phyloP scores from a whole-genome alignment of 2,329 filamentous ascomycete species.

The Nakataea oryzae region DNA sequence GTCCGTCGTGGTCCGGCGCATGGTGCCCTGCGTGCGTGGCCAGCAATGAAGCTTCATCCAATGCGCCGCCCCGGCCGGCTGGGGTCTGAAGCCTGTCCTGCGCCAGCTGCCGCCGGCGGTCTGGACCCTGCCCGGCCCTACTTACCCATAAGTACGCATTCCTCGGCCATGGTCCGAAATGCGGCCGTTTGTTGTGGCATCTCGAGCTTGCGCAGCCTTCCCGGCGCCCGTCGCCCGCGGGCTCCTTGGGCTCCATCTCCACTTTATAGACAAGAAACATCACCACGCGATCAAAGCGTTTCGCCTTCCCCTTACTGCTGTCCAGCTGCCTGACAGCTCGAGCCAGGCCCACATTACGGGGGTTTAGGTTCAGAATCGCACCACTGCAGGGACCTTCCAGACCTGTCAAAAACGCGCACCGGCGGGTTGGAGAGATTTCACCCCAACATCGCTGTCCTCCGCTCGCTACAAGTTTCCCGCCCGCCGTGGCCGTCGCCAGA shows the following conservation, averaged over 20 bases:
- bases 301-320: background rate
- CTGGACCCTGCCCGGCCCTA: too few species aligned
- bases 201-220: too few species aligned
- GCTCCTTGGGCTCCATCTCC: background rate
- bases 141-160: too few species aligned
- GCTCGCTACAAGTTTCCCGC: background rate
- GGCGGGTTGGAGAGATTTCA: background rate
- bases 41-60: too few species aligned
- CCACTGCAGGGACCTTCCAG: background rate
- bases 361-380: background rate
- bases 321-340: background rate
- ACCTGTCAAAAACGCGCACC: background rate
- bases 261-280: background rate
- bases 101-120: background rate
- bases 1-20: too few species aligned
- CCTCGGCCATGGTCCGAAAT: too few species aligned
- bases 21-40: too few species aligned
- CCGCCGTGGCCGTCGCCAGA: background rate
- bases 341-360: background rate
- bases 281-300: too few species aligned
- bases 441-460: background rate
- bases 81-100: background rate
- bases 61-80: too few species aligned
- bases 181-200: too few species aligned
- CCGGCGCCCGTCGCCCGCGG: too few species aligned